Evolutionary conservation across 2,329 filamentous ascomycete genomes (phyloP).

Genomic region (Ilyonectria sp.): DNA sequence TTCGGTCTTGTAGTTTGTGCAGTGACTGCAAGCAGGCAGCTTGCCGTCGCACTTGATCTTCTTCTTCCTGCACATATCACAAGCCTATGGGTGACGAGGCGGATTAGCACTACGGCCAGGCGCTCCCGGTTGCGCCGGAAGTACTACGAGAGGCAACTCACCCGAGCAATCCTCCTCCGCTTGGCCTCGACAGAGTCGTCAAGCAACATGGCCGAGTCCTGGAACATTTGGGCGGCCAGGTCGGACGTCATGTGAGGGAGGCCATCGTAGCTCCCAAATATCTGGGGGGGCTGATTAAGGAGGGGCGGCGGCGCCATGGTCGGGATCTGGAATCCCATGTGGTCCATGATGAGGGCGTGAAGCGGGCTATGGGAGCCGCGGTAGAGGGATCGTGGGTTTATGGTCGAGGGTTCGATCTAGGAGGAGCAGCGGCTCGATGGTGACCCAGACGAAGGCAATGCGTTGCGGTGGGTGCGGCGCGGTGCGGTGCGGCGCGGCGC

Average conservation of each 20-base stretch:
- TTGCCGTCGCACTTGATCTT: conserved; percentile 99
- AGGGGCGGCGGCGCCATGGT: conserved; percentile 71
- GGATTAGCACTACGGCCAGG: conserved; percentile 34
- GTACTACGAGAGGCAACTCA: conserved; percentile 60
- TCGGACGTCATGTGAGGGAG: conserved; percentile 70
- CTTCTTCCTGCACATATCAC: conserved; percentile 96
- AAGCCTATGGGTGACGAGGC: conserved; percentile 72
- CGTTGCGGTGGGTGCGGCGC: conserved; percentile 8
- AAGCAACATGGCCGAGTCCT: conserved; percentile 69
- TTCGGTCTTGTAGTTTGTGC: conserved; percentile 97
- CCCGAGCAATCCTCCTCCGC: conserved; percentile 88
- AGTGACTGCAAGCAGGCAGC: conserved; percentile 94
- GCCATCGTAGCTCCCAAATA: conserved; percentile 78
- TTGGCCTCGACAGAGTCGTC: conserved; percentile 87
- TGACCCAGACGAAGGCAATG: conserved; percentile 2
- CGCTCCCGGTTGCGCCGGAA: conserved; percentile 9
- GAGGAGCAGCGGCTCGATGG: conserved; percentile 1
- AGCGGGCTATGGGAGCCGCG: conserved; percentile 1
- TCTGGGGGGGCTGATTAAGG: conserved; percentile 78
- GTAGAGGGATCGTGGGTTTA: conserved; percentile 13
- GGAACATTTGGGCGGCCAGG: conserved; percentile 72
- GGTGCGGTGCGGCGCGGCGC: conserved; percentile 1
- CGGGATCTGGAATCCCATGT: conserved; percentile 72
- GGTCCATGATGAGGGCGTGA: conserved; percentile 54
- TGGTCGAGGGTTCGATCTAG: not conserved